Base-by-base conservation (phyloP, 2,329 filamentous ascomycete species). In the Lasiodiplodia gonubiensis region DNA sequence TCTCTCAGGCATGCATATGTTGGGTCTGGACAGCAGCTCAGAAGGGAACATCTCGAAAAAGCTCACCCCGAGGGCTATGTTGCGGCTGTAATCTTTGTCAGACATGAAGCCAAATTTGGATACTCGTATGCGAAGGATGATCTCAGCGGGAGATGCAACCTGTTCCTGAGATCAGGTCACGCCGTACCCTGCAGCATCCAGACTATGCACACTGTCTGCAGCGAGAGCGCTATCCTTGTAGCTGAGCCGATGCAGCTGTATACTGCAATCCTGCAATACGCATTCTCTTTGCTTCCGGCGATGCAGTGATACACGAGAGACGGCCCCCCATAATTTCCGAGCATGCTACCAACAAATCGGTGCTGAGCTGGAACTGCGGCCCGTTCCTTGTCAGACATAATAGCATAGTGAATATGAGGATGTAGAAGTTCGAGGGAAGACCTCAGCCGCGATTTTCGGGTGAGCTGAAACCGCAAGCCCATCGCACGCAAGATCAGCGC, bases 321-420 rank as follows among this genome's bases (percentile, higher is more conserved):
- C 57, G 57, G 57, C 39, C 57, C 57, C 57, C 25, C 57, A 48
- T 33, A 61, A 61, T 33, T 61, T 61, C 57, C 57, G 39, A 23
- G 16, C 35, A n/a, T 27, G 25, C n/a, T 48, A 25, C 25, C 18
- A 33, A 48, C 23, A 25, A 48, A 33, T 18, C 39, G 39, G 39
- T 23, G 57, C n/a, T 42, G 39, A 33, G 25, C 10, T 10, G n/a
- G 39, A 25, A 30, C 25, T 21, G 55, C 37, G 21, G 23, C n/a
- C 55, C 57, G 23, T 61, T 21, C 37, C 57, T 49, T 61, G 57
- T 61, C 46, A 48, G 57, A 61, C 57, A 48, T 61, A 61, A 61
- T 30, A 48, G 39, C 18, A 48, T 30, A 21, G 39, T 49, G 57
- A 48, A 48, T 61, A 49, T 25, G 33, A 27, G 39, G 23, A 10